Conservation (phyloP, 2,329 filamentous ascomycete genomes). For the Sporothrix brasiliensis region DNA sequence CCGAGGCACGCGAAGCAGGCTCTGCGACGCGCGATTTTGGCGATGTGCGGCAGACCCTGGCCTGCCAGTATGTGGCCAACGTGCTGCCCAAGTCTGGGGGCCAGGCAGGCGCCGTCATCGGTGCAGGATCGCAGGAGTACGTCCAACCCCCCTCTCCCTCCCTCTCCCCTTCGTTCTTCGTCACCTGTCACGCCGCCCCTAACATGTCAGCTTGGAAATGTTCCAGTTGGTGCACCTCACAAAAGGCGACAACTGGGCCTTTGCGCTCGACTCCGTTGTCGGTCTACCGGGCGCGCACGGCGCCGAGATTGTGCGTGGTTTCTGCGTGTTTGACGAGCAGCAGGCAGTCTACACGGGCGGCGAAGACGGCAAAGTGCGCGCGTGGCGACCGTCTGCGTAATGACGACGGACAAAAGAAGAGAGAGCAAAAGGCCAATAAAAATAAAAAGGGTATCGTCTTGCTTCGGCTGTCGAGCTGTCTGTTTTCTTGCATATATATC, state of each 20-base stretch:
- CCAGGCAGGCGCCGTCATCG: constrained; percentile 60
- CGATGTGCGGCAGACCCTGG: constrained; percentile 66
- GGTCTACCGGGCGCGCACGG: constrained; percentile 65
- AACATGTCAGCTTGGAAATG: constrained; percentile 51
- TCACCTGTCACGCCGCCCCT: background rate
- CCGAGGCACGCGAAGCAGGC: constrained; percentile 64
- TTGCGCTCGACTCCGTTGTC: constrained; percentile 60
- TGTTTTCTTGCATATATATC: background rate
- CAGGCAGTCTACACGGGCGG: constrained; percentile 62
- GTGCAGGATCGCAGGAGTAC: constrained; percentile 69
- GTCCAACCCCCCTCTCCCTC: constrained; percentile 42
- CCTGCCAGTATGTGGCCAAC: constrained; percentile 74
- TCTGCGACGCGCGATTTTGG: constrained; percentile 63
- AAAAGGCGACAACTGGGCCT: constrained; percentile 55
- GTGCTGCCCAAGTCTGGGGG: constrained; percentile 61
- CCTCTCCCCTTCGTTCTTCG: constrained; percentile 31
- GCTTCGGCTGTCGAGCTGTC: background rate
- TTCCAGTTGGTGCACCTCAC: constrained; percentile 65
- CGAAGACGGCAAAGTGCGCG: constrained; percentile 61
- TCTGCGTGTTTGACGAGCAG: constrained; percentile 65
- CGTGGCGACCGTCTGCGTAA: constrained; percentile 52
- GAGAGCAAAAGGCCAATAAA: background rate
- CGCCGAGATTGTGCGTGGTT: constrained; percentile 64
- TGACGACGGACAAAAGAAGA: background rate
- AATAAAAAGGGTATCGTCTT: background rate